Percentiles rank a stretch among this genome's conserved stretches.
Evolutionary conservation across 306 rosid genomes (phyloP).

Genomic region (Mimosa pudica): DNA sequence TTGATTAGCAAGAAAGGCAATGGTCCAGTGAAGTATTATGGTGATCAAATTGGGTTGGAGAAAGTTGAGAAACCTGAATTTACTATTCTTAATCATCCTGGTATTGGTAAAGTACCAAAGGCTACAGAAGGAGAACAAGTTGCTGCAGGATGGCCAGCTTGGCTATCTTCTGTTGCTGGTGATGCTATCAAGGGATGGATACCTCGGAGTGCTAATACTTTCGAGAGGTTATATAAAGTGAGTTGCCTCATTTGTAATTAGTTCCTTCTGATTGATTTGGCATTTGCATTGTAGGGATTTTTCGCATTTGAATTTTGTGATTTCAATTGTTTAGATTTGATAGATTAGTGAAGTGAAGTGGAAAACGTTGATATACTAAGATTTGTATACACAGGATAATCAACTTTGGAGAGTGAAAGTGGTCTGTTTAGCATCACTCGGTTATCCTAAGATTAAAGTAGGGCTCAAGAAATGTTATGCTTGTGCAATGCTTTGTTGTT

Average conservation of each 20-base stretch:
- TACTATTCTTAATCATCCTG: conserved; percentile 43
- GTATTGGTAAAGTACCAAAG: conserved; percentile 65
- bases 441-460: conserved; percentile 16
- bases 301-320: neutral
- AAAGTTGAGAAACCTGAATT: conserved; percentile 47
- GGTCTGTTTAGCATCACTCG: conserved; percentile 10
- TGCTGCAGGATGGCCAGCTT: conserved; percentile 96
- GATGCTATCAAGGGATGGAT: conserved; percentile 90
- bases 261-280: conserved; percentile 1
- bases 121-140: conserved; percentile 75
- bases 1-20: conserved; percentile 53
- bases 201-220: conserved; percentile 76
- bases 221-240: conserved; percentile 77
- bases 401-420: conserved; percentile 1
- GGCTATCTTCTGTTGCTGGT: conserved; percentile 87
- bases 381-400: conserved; percentile 19
- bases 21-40: conserved; percentile 48
- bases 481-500: conserved; percentile 4
- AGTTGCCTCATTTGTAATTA: conserved; percentile 29
- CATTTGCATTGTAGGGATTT: neutral
- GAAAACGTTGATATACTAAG: conserved; percentile 17
- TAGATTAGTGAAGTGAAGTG: neutral
- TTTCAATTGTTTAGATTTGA: conserved; percentile 13
- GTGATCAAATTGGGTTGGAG: conserved; percentile 50
- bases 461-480: neutral